Base-by-base conservation (phyloP, 148 eudicot genomes). In the Chenopodium album region DNA sequence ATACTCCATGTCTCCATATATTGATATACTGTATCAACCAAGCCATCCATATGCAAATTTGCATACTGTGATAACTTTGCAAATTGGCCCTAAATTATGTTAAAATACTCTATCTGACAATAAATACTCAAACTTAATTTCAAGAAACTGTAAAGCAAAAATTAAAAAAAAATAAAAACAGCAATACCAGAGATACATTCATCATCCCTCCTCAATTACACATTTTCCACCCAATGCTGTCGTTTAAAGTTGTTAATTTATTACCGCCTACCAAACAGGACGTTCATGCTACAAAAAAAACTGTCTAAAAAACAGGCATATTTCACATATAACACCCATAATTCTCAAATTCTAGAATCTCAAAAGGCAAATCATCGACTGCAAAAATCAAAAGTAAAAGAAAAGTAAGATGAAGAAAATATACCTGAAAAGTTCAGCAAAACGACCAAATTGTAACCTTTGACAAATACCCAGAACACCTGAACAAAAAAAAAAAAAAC, bases 371-470 rank as follows among this genome's bases (percentile, higher is more conserved):
- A 70, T 34, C 13, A 44, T 66, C 71, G n/a, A 41, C 0, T 17
- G 19, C n/a, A 34, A 41, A 32, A 71, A 59, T 4, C 16, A 72
- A 60, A 44, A 14, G 1, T 9, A 63, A 44, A 4, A 17, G 29
- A 44, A 73, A 73, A 20, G 59, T 5, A 6, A 6, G 23, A 52
- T 34, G 7, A 37, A 12, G 20, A 74, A 54, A 31, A 12, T 19
- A 78, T 74, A 81, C 78, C 83, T 74, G 78, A 20, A 44, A 59
- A 80, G 12, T 50, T 50, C 69, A 59, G 76, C 48, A 80, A 41
- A 20, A 26, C 22, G 52, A 70, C 26, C 29, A 17, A 41, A 46
- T 46, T 16, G 59, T 2, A 79, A 46, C 52, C 60, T 80, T 60
- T 6, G 23, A 72, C 70, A 48, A 63, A 73, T 48, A 9, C 82